These are phyloP conservation scores for Beauveria asiatica DNA, from an alignment of 2,329 filamentous ascomycete genomes.

Conservation along the genomic window DNA sequence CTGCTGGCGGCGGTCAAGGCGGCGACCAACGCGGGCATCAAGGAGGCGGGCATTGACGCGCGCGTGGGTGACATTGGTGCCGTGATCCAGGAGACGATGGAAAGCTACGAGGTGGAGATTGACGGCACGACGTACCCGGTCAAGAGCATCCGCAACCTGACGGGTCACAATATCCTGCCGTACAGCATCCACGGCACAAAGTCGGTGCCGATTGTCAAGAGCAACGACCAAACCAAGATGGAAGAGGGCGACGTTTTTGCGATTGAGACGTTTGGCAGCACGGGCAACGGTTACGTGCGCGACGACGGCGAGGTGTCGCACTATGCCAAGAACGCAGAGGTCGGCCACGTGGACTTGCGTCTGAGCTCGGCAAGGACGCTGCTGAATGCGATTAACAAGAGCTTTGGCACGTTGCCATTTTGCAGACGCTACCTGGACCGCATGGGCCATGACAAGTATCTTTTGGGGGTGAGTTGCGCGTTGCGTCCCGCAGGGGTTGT, in stretches of 20 bases:
- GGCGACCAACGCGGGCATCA: conserved; percentile 75
- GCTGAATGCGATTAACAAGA: conserved; percentile 86
- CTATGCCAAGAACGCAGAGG: conserved; percentile 69
- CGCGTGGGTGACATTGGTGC: conserved; percentile 79
- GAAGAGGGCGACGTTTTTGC: conserved; percentile 93
- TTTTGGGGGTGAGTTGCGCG: conserved; percentile 60
- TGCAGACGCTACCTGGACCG: conserved; percentile 86
- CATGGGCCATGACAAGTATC: conserved; percentile 89
- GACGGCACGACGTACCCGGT: conserved; percentile 70
- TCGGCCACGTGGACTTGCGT: conserved; percentile 65
- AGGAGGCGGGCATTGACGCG: conserved; percentile 83
- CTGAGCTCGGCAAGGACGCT: conserved; percentile 77
- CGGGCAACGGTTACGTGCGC: conserved; percentile 76
- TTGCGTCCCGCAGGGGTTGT: too few relatives aligned
- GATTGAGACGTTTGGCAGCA: conserved; percentile 93
- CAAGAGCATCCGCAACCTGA: conserved; percentile 80
- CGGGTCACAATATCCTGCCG: conserved; percentile 81
- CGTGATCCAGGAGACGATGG: conserved; percentile 83
- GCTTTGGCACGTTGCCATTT: conserved; percentile 88
- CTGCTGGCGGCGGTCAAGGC: conserved; percentile 65
- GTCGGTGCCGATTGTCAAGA: conserved; percentile 89
- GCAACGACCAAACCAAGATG: conserved; percentile 86
- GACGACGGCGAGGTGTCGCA: conserved; percentile 89
- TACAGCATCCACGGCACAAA: conserved; percentile 90
- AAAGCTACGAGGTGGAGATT: conserved; percentile 83